Evolutionary conservation across 345 rosid genomes (phyloP).

Genomic region (Reutealis trisperma): DNA sequence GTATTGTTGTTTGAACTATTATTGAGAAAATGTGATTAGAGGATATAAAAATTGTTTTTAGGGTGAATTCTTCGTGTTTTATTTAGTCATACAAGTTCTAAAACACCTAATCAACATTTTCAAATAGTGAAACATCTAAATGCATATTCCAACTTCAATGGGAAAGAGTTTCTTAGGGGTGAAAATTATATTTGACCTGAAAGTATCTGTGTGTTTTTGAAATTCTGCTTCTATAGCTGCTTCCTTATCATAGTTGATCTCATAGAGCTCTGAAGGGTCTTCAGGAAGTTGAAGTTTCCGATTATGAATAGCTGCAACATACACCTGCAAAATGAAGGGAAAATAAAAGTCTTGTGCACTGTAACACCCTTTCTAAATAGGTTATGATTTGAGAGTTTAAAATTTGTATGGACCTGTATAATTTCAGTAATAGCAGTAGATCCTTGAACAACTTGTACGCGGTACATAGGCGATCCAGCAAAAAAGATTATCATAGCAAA

Average conservation of each 20-base stretch:
- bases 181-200: conserved; percentile 29
- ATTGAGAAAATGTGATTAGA: no score
- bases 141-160: no score
- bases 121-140: no score
- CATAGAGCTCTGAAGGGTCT: conserved; percentile 47
- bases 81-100: no score
- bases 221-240: conserved; percentile 41
- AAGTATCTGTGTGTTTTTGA: conserved; percentile 47
- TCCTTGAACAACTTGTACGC: conserved; percentile 43
- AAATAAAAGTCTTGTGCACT: background rate
- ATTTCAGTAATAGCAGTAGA: conserved; percentile 45
- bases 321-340: conserved; percentile 40
- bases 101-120: no score
- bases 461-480: conserved; percentile 43
- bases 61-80: no score
- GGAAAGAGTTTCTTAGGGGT: background rate
- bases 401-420: conserved; percentile 38
- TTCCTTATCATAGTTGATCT: conserved; percentile 44
- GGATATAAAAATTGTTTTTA: no score
- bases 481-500: conserved; percentile 33
- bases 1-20: no score
- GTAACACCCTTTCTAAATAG: background rate
- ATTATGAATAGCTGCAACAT: conserved; percentile 50
- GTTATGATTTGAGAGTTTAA: background rate
- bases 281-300: conserved; percentile 51